Conservation (phyloP, 1,284 basidiomycete species). For the Schizophyllum commune region DNA sequence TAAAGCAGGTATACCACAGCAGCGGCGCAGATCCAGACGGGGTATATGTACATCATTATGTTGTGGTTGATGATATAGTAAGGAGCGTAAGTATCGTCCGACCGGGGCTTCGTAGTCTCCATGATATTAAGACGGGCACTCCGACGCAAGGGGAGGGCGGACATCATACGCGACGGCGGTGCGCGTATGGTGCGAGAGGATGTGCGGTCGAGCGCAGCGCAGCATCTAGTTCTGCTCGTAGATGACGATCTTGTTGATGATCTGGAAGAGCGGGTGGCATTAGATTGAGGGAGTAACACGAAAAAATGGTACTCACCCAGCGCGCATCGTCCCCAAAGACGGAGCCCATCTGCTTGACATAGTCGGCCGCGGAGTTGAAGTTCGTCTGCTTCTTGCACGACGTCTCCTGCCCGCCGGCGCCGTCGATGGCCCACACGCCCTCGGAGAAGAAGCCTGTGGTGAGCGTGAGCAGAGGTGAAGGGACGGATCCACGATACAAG, state of each 20-base stretch:
- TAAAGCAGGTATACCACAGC: neutral
- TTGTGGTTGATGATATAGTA: neutral
- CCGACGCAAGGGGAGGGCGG: no score
- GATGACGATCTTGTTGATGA: slow-evolving; percentile 13
- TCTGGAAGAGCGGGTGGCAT: neutral
- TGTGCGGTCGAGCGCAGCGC: no score
- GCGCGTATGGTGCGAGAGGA: no score
- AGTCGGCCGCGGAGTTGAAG: slow-evolving; percentile 44
- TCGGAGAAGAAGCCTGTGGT: slow-evolving; percentile 52
- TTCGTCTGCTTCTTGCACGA: slow-evolving; percentile 52
- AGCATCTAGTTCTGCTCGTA: slow-evolving; percentile 7
- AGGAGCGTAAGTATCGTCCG: neutral
- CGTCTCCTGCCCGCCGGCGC: slow-evolving; percentile 43
- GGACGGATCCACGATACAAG: no score
- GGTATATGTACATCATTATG: neutral
- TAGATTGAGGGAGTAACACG: neutral
- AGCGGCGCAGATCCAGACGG: neutral
- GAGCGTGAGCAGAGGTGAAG: no score
- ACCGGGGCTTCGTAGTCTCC: neutral
- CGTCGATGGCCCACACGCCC: slow-evolving; percentile 41
- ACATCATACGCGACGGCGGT: no score
- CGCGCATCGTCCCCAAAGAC: slow-evolving; percentile 26
- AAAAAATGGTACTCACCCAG: slow-evolving; percentile 3
- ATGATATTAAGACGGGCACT: no score
- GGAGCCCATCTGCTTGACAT: slow-evolving; percentile 43